Evolutionary conservation across 257 asterid genomes (phyloP), one percentile per base, ranked within the genome.

Genomic region (Fraxinus anomala): DNA sequence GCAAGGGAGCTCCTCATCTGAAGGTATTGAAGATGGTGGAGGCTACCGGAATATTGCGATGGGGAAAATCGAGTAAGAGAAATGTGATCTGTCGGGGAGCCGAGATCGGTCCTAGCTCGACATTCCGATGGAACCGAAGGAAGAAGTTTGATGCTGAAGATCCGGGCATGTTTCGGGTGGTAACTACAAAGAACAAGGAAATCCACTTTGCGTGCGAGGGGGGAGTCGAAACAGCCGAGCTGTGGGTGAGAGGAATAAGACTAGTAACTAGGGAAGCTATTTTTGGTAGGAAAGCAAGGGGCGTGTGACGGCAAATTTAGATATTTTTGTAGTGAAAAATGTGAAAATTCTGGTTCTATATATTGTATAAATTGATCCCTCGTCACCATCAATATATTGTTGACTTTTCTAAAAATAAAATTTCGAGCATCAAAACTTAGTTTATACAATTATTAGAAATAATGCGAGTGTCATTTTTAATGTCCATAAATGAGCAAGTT

Each of bases 191-290:
- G 87, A 88, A 87, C 66, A 83, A 77, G 79, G 97, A 90, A 36
- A 75, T 88, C n/a, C 97, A 90, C 86, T 92, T 92, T 81, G 89
- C 86, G 24, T 90, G 97, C 68, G 83, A 79, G 3, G 93, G 89
- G 75, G 97, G 90, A 19, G 34, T 23, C 34, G 94, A 90, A 75
- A 72, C 65, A 83, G 95, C 97, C 4, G 67, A 83, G 81, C 33
- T 92, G 82, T 92, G 97, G 97, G 93, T 86, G 23, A 85, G 93
- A 81, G 96, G 97, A 56, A 90, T 90, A 77, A 76, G 86, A 83
- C 72, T 90, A 73, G 87, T 90, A 36, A 92, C 94, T n/a, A 59
- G 85, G 68, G 91, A 90, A 66, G 90, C 94, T 59, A 83, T 89
- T 68, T 85, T 82, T 17, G 87, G 88, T 2, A 78, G 74, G 72